Conservation (phyloP, 352 stramenopile genomes). For the Pythium aristosporum region DNA sequence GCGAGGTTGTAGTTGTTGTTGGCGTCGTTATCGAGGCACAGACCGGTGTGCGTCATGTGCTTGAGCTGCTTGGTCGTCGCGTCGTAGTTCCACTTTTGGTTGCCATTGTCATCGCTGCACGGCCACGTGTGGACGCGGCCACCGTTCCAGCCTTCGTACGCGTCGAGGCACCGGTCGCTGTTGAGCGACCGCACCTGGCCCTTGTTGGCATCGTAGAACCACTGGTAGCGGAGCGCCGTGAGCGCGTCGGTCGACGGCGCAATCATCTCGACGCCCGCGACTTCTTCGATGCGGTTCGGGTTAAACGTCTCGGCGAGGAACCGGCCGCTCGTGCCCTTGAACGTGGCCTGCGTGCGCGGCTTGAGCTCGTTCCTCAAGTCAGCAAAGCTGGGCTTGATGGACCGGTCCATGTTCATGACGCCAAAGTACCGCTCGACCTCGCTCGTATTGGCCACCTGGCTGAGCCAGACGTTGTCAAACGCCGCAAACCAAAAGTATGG, state of each 20-base stretch:
- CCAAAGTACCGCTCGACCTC: constrained; percentile 67
- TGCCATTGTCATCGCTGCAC: constrained; percentile 49
- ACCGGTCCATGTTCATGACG: constrained; percentile 45
- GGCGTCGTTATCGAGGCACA: constrained; percentile 59
- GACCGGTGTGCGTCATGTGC: constrained; percentile 42
- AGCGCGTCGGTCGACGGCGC: constrained; percentile 44
- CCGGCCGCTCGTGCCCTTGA: constrained; percentile 21
- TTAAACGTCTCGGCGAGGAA: constrained; percentile 30
- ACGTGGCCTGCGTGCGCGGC: constrained; percentile 22
- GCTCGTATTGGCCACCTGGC: constrained; percentile 32
- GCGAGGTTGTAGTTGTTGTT: constrained; percentile 52
- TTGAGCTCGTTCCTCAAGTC: constrained; percentile 31
- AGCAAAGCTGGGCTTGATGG: constrained; percentile 61
- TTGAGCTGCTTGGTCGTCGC: constrained; percentile 40
- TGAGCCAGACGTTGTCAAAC: constrained; percentile 62
- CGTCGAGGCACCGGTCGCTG: constrained; percentile 64
- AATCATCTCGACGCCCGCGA: constrained; percentile 40
- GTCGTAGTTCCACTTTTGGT: constrained; percentile 73
- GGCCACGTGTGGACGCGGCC: constrained; percentile 54
- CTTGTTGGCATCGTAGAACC: constrained; percentile 58
- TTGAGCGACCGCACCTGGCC: constrained; percentile 62
- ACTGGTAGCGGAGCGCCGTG: constrained; percentile 54
- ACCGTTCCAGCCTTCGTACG: constrained; percentile 47
- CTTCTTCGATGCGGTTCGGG: constrained; percentile 35
- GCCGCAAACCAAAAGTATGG: constrained; percentile 77